These are phyloP conservation scores for Candida montana DNA, from an alignment of 805 yeast genomes.

Conservation along the genomic window DNA sequence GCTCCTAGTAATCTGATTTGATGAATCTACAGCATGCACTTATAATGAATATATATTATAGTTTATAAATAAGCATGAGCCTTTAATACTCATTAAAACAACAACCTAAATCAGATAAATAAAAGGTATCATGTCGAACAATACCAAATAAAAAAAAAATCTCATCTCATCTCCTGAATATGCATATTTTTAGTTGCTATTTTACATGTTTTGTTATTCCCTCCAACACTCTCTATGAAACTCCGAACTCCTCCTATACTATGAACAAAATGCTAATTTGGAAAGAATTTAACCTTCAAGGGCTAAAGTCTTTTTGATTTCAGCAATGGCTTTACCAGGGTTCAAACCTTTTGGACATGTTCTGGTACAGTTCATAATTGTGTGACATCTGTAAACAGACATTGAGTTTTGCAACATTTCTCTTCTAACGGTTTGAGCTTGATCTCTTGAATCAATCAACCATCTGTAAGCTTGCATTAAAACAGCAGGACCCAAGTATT, in stretches of 20 bases:
- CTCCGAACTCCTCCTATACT: background rate
- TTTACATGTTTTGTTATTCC: background rate
- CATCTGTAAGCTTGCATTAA: conserved; percentile 99
- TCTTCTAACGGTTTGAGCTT: conserved; percentile 75
- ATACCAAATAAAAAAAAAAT: background rate
- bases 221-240: too few relatives aligned
- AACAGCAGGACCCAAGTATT: conserved; percentile 97
- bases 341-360: conserved; percentile 99
- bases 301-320: conserved; percentile 91
- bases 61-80: conserved; percentile 1
- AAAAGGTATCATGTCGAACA: conserved; percentile 3
- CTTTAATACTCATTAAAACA: background rate
- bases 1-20: too few relatives aligned
- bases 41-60: conserved; percentile 6
- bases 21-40: too few relatives aligned
- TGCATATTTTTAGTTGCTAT: background rate
- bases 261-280: background rate
- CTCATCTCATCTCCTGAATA: background rate
- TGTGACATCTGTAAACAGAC: conserved; percentile 98
- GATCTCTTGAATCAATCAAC: conserved; percentile 96
- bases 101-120: conserved; percentile 1
- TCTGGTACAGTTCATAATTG: conserved; percentile 96
- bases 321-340: conserved; percentile 97
- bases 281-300: background rate
- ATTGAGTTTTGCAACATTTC: conserved; percentile 92